Evolutionary conservation across 495 filamentous ascomycete species (phyloP), one percentile per base, ranked within the genome.

Genomic region (Aspergillus hancockii): DNA sequence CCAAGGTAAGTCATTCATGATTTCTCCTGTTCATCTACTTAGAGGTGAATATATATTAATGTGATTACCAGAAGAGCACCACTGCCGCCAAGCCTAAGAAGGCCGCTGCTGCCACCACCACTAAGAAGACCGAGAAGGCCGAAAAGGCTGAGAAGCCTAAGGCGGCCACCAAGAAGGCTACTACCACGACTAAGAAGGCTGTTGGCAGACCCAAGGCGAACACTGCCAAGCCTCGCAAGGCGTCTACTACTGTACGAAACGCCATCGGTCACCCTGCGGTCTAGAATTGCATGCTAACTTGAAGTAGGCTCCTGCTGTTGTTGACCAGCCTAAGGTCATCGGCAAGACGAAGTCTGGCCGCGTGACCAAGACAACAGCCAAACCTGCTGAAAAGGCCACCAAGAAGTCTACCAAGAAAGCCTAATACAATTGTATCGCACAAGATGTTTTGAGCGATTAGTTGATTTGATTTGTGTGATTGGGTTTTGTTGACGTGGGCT

Each of bases 281-380:
- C 9, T n/a, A 43, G 23, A 38, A 41, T 55, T 55, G 45, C 8
- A 50, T 59, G 23, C 63, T 67, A 59, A 63, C 31, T 12, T 36
- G 1, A 9, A 40, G 45, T 62, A 84, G 81, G 83, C 86, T 16
- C 80, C 82, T 52, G 89, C 91, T 57, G 81, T 89, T 52, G 85
- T 86, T 49, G 87, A 92, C 55, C 87, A 91, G 78, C 81, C 88
- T 62, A 84, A 89, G 64, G 81, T 88, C 57, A 73, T 92, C 51
- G 82, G 82, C 62, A 96, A 91, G 83, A 96, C 93, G 72, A 96
- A 96, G 85, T 89, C 91, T 21, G 92, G 93, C 18, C 88, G 92
- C 57, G 88, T 96, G 61, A 87, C 90, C 47, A 96, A 96, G 87
- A 83, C 85, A 18, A 80, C 82, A 34, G 73, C 83, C 22, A 86